Percentiles rank a stretch among this genome's conserved stretches.
Conservation (phyloP, 345 rosid species). For the Gossypium sturtianum region DNA sequence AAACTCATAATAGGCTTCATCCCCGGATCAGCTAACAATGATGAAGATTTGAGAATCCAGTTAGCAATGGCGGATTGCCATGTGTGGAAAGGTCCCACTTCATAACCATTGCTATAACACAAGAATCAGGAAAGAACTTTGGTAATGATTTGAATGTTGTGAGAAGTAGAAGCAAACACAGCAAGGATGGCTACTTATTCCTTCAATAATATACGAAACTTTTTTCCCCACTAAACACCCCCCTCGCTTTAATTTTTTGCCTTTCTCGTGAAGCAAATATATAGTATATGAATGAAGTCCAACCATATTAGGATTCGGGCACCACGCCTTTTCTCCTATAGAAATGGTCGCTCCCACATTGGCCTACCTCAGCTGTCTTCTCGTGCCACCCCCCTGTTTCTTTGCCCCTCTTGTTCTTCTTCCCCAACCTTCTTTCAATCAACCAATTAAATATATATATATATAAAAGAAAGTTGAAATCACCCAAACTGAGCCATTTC, state of each 20-base stretch:
- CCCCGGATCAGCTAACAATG: conserved; percentile 28
- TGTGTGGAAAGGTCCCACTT: conserved; percentile 26
- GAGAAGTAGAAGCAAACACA: conserved; percentile 52
- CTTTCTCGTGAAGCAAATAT: conserved; percentile 24
- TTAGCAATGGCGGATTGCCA: conserved; percentile 24
- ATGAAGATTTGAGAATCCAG: conserved; percentile 29
- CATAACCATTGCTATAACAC: neutral
- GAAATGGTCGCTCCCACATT: neutral
- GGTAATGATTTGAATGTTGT: conserved; percentile 43
- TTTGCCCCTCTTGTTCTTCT: conserved; percentile 6
- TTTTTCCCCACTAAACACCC: conserved; percentile 21
- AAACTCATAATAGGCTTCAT: conserved; percentile 12
- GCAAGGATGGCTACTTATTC: conserved; percentile 43
- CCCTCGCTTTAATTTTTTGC: conserved; percentile 2
- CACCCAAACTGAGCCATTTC: conserved; percentile 16
- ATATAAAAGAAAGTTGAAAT: neutral
- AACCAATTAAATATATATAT: neutral
- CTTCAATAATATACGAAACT: conserved; percentile 23
- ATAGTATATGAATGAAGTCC: conserved; percentile 4
- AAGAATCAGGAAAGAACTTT: conserved; percentile 16
- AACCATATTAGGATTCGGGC: conserved; percentile 4
- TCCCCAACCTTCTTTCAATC: conserved; percentile 9
- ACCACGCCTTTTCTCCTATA: conserved; percentile 11
- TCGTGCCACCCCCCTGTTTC: neutral
- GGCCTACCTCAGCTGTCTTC: conserved; percentile 6